phyloP scores from a whole-genome alignment of 257 asterid species.

The Petunia axillaris region DNA sequence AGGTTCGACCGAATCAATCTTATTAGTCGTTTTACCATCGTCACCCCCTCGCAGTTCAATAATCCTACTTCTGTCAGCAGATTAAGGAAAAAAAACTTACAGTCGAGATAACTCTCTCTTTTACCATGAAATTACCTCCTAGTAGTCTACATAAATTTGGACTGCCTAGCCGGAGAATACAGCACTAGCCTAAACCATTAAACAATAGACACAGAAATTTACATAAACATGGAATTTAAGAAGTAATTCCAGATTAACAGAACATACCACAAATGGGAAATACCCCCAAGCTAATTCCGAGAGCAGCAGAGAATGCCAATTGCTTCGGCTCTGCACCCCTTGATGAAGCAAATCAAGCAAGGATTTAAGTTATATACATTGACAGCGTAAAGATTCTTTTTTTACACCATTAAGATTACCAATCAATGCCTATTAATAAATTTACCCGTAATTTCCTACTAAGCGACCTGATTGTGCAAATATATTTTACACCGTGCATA shows the following conservation, averaged over 20 bases:
- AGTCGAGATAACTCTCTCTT: constrained; percentile 1
- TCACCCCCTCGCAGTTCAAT: background rate
- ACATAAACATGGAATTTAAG: background rate
- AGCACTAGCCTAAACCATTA: background rate
- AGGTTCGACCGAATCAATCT: background rate
- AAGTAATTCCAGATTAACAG: background rate
- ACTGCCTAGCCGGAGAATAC: background rate
- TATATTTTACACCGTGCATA: too few relatives aligned
- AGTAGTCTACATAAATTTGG: background rate
- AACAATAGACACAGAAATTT: background rate
- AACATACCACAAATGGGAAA: constrained; percentile 88
- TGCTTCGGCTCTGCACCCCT: constrained; percentile 97
- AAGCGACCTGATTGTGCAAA: too few relatives aligned
- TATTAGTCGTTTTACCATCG: background rate
- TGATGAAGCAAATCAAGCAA: constrained; percentile 8
- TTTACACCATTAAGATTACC: too few relatives aligned
- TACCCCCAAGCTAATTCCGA: constrained; percentile 80
- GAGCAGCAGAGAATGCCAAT: constrained; percentile 82
- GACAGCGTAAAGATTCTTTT: too few relatives aligned
- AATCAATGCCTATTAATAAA: too few relatives aligned
- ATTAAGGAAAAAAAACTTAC: background rate
- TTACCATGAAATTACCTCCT: background rate
- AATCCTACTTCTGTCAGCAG: background rate
- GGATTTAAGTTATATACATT: too few relatives aligned
- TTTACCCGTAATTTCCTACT: too few relatives aligned